Evolutionary conservation across 1,284 basidiomycete genomes (phyloP).

Genomic region (Moesziomyces sp.): DNA sequence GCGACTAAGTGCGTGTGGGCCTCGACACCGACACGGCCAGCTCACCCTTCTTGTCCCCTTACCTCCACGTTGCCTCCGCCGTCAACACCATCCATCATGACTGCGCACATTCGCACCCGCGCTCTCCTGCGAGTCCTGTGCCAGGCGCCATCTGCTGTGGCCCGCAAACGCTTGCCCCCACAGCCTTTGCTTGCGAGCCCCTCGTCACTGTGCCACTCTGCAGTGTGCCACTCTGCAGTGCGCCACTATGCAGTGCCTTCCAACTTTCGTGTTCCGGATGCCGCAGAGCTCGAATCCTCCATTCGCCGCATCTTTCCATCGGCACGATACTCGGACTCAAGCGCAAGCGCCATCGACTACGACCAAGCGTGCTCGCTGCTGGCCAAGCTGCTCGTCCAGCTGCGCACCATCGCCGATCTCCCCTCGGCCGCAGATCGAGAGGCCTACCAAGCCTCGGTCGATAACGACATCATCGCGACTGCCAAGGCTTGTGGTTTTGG

Average conservation of each 20-base stretch:
- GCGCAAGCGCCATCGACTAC: conserved; percentile 14
- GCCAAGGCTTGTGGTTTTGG: conserved; percentile 5
- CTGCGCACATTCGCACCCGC: no score
- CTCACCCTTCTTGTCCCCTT: no score
- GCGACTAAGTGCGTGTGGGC: no score
- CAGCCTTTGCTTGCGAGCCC: no score
- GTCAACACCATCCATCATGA: no score
- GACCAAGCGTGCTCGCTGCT: conserved; percentile 22
- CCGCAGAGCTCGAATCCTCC: conserved; percentile 22
- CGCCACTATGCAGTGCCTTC: conserved; percentile 20
- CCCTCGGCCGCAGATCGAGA: conserved; percentile 15
- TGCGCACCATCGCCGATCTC: conserved; percentile 33
- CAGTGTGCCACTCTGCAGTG: not conserved
- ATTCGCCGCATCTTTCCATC: conserved; percentile 27
- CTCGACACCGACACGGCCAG: no score
- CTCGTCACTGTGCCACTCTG: not conserved
- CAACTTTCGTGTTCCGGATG: conserved; percentile 16
- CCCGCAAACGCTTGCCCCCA: no score
- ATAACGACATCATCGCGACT: conserved; percentile 19
- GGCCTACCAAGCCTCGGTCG: conserved; percentile 26
- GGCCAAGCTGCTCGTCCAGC: conserved; percentile 40
- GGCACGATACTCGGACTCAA: conserved; percentile 12
- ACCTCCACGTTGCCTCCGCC: no score
- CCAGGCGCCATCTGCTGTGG: no score
- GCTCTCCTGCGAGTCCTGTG: no score